These are phyloP conservation scores for Saraca asoca DNA, from an alignment of 331 rosid genomes.

Conservation along the genomic window DNA sequence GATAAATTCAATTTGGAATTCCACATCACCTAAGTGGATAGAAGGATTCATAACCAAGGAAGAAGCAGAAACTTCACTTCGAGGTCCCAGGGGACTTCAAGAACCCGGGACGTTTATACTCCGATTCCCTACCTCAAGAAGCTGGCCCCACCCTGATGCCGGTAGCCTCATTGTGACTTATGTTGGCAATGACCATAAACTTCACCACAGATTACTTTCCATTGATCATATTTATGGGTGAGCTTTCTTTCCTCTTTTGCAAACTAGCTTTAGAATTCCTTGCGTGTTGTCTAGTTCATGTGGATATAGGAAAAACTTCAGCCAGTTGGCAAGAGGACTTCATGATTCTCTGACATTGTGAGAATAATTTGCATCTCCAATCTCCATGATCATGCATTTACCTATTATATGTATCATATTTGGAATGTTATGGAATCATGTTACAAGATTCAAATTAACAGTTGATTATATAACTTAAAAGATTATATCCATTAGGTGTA, in stretches of 20 bases:
- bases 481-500: no score
- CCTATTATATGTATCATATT: background rate
- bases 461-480: background rate
- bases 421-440: background rate
- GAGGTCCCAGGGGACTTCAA: constrained; percentile 77
- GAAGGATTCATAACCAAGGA: constrained; percentile 96
- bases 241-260: constrained; percentile 27
- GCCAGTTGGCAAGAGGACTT: constrained; percentile 1
- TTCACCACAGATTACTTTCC: constrained; percentile 77
- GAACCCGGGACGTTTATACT: constrained; percentile 92
- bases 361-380: background rate
- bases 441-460: background rate
- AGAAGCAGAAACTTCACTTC: constrained; percentile 90
- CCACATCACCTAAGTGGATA: constrained; percentile 85
- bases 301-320: background rate
- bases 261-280: constrained; percentile 7
- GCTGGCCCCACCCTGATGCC: constrained; percentile 99
- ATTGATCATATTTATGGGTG: constrained; percentile 66
- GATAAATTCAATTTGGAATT: constrained; percentile 81
- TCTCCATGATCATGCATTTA: no score
- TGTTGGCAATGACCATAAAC: constrained; percentile 59
- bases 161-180: constrained; percentile 84
- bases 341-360: constrained; percentile 8
- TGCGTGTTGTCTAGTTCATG: background rate
- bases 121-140: constrained; percentile 91